A percentile compares a stretch with the other conserved stretches of the same genome.
Conservation (phyloP, 2,329 filamentous ascomycete genomes). For the Colletotrichum sidae region DNA sequence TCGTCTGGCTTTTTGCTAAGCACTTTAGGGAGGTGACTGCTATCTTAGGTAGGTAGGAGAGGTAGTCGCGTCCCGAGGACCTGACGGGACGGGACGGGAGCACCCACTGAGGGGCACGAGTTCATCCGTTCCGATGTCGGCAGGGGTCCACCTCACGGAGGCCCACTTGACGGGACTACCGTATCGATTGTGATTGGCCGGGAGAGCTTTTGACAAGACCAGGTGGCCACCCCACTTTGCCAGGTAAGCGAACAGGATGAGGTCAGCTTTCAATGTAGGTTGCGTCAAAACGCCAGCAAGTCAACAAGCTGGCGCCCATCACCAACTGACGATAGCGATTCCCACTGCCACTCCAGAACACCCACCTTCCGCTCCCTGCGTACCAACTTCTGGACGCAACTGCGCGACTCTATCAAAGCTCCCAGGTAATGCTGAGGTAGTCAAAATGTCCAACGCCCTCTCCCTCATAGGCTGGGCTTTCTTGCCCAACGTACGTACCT, state of each 20-base stretch:
- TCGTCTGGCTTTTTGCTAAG: too few relatives aligned
- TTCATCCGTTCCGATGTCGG: too few relatives aligned
- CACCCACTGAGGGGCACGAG: too few relatives aligned
- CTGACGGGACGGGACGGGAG: too few relatives aligned
- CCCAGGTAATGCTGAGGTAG: slow-evolving; percentile 4
- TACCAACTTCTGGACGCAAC: background rate
- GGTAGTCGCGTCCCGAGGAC: too few relatives aligned
- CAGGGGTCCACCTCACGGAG: too few relatives aligned
- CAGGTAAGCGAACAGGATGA: slow-evolving; percentile 1
- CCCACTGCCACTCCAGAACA: background rate
- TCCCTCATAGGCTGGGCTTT: slow-evolving; percentile 69
- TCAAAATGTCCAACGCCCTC: slow-evolving; percentile 57
- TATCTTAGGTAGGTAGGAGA: too few relatives aligned
- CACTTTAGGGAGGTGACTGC: too few relatives aligned
- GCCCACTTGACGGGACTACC: too few relatives aligned
- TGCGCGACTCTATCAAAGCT: background rate
- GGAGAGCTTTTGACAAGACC: too few relatives aligned
- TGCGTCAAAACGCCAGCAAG: slow-evolving; percentile 20
- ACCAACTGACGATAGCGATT: background rate
- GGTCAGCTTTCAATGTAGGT: slow-evolving; percentile 20
- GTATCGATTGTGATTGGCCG: too few relatives aligned
- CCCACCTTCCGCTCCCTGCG: background rate
- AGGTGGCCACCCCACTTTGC: too few relatives aligned
- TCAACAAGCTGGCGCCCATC: background rate
- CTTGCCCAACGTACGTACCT: slow-evolving; percentile 60